Base-by-base conservation (phyloP, 1,284 basidiomycete genomes). In the Fomes fomentarius region DNA sequence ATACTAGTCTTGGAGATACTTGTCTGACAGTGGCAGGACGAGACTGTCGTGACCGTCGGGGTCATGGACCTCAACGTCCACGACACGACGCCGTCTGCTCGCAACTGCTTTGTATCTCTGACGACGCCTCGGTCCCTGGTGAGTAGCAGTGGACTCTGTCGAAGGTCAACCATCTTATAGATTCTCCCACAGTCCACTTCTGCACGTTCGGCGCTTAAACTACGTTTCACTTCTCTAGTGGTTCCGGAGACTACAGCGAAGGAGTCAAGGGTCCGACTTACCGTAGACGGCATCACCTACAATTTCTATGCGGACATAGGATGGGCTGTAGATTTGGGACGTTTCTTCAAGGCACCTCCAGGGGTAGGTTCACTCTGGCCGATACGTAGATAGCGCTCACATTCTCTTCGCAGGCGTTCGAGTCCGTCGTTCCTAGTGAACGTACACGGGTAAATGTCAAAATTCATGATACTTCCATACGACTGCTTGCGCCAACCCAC, bases 341-440 rank as follows among this genome's bases (percentile, higher is more conserved):
- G 57, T 1, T 96, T 96, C 65, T 75, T 80, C 26, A 94, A 94
- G 69, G 84, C 94, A 21, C 96, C 96, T 12, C 91, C 92, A 43
- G 95, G 92, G 39, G 93, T 93, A 70, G 59, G 88, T 77, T 9
- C n/a, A n/a, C 39, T 49, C 28, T 14, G 9, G 1, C 26, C 9
- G 26, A 24, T 21, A 53, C 41, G 15, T 22, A 7, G n/a, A n/a
- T 8, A 25, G 31, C 12, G 46, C 35, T 33, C 34, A 50, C 30
- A 26, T 30, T 46, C 40, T 59, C 39, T 50, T 33, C 8, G 0
- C 57, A 94, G 85, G 90, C 91, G 0, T 98, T 99, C 67, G 95
- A 97, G 68, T 84, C 94, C 41, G 94, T 98, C 12, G 85, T 94
- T 19, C 96, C 96, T 0, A 95, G 84, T 57, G 96, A 98, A 68